phyloP scores from a whole-genome alignment of 257 asterid genomes.

The Scutellaria barbata region DNA sequence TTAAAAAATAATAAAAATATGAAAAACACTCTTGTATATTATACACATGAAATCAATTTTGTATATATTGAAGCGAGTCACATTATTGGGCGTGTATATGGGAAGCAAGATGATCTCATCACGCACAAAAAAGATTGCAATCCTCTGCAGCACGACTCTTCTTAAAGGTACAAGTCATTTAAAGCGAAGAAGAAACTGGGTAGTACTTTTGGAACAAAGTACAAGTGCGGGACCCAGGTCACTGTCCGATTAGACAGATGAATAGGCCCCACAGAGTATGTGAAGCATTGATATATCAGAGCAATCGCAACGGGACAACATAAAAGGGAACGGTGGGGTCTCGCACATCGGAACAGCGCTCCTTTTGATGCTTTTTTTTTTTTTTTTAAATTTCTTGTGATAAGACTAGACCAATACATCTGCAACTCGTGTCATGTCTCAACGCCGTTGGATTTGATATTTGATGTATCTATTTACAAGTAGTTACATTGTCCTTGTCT shows the following conservation, averaged over 20 bases:
- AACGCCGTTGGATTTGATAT: constrained; percentile 38
- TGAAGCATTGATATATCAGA: constrained; percentile 18
- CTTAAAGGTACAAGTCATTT: constrained; percentile 35
- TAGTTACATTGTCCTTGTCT: constrained; percentile 8
- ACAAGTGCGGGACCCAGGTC: constrained; percentile 32
- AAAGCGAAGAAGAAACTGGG: constrained; percentile 23
- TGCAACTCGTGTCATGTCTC: constrained; percentile 23
- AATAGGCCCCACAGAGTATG: constrained; percentile 36
- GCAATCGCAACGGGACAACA: constrained; percentile 31
- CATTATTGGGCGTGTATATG: background rate
- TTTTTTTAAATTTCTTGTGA: constrained; percentile 20
- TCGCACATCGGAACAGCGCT: constrained; percentile 35
- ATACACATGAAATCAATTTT: too few relatives aligned
- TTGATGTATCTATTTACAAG: constrained; percentile 18
- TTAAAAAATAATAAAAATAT: too few relatives aligned
- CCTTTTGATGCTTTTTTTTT: constrained; percentile 3
- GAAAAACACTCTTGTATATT: too few relatives aligned
- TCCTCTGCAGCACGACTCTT: constrained; percentile 27
- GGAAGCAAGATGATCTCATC: background rate
- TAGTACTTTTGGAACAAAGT: constrained; percentile 31
- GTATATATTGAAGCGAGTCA: too few relatives aligned
- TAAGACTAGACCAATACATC: constrained; percentile 33
- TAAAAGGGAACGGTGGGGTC: constrained; percentile 33
- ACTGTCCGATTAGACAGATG: constrained; percentile 34
- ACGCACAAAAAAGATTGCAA: background rate